These are phyloP conservation scores for Aspergillus ibericus DNA, from an alignment of 2,329 filamentous ascomycete genomes.

Conservation along the genomic window DNA sequence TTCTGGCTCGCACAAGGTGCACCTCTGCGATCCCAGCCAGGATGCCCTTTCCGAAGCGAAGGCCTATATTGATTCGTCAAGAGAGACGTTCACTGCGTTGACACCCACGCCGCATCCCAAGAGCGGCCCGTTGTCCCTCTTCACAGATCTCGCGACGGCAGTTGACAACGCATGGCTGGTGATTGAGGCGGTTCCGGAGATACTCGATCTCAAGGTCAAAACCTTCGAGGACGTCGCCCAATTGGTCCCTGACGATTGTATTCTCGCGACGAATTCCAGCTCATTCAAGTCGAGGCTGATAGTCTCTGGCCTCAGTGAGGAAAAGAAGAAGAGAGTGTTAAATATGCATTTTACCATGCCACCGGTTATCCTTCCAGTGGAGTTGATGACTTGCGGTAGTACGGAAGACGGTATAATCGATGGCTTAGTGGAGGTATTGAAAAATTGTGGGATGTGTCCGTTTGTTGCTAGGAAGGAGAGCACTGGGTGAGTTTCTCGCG, in stretches of 20 bases:
- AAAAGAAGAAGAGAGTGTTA: constrained; percentile 30
- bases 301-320: constrained; percentile 38
- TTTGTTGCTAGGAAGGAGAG: constrained; percentile 49
- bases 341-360: constrained; percentile 57
- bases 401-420: constrained; percentile 48
- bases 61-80: constrained; percentile 34
- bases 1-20: constrained; percentile 28
- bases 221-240: constrained; percentile 49
- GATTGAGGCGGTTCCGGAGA: constrained; percentile 55
- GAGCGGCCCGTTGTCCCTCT: constrained; percentile 34
- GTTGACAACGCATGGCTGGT: constrained; percentile 54
- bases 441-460: constrained; percentile 46
- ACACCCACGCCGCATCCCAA: constrained; percentile 19
- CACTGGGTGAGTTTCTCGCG: constrained; percentile 36
- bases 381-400: constrained; percentile 54
- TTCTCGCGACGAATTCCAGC: constrained; percentile 53
- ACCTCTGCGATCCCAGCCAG: constrained; percentile 26
- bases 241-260: constrained; percentile 45
- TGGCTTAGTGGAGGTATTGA: constrained; percentile 42
- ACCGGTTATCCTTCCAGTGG: constrained; percentile 45
- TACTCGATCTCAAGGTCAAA: constrained; percentile 49
- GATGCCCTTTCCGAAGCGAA: constrained; percentile 26
- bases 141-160: constrained; percentile 41
- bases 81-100: constrained; percentile 28
- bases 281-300: constrained; percentile 54